A percentile compares a stretch with the other conserved stretches of the same genome.
phyloP scores from a whole-genome alignment of 2,329 filamentous ascomycete genomes.

The Calonectria crousiana region DNA sequence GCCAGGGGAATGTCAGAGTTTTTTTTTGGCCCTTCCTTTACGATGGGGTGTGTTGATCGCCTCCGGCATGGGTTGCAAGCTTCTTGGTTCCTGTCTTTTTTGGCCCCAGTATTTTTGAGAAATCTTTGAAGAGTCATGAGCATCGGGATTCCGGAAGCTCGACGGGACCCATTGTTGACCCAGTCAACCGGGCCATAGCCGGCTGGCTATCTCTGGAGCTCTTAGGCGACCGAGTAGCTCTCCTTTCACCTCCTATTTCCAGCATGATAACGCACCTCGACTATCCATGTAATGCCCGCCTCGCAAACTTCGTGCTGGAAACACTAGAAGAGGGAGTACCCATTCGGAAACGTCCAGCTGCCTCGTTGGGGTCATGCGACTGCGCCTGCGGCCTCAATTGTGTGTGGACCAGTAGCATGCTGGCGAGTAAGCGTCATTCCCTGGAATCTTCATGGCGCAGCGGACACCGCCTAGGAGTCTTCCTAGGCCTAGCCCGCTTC shows the following conservation, averaged over 20 bases:
- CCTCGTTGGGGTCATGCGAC: slow-evolving; percentile 24
- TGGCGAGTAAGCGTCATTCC: slow-evolving; percentile 47
- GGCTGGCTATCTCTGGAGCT: slow-evolving; percentile 21
- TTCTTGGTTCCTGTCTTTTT: slow-evolving; percentile 11
- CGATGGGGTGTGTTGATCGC: slow-evolving; percentile 9
- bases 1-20: slow-evolving; percentile 16
- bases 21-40: slow-evolving; percentile 5
- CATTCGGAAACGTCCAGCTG: slow-evolving; percentile 25
- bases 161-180: slow-evolving; percentile 3
- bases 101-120: slow-evolving; percentile 1
- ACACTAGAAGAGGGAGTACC: slow-evolving; percentile 9
- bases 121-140: slow-evolving; percentile 24
- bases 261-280: slow-evolving; percentile 6
- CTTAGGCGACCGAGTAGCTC: not conserved
- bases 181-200: slow-evolving; percentile 19
- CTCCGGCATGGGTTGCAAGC: slow-evolving; percentile 5
- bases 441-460: slow-evolving; percentile 39
- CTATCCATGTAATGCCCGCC: slow-evolving; percentile 3
- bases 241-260: not conserved
- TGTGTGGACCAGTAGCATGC: slow-evolving; percentile 39
- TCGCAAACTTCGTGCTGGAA: slow-evolving; percentile 8
- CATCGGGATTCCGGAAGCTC: slow-evolving; percentile 20
- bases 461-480: slow-evolving; percentile 31
- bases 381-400: slow-evolving; percentile 16
- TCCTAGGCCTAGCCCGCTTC: slow-evolving; percentile 28